A percentile compares a stretch with the other conserved stretches of the same genome.
These are phyloP conservation scores for Pseudogymnoascus sp. DNA, from an alignment of 2,329 filamentous ascomycete genomes.

Conservation along the genomic window DNA sequence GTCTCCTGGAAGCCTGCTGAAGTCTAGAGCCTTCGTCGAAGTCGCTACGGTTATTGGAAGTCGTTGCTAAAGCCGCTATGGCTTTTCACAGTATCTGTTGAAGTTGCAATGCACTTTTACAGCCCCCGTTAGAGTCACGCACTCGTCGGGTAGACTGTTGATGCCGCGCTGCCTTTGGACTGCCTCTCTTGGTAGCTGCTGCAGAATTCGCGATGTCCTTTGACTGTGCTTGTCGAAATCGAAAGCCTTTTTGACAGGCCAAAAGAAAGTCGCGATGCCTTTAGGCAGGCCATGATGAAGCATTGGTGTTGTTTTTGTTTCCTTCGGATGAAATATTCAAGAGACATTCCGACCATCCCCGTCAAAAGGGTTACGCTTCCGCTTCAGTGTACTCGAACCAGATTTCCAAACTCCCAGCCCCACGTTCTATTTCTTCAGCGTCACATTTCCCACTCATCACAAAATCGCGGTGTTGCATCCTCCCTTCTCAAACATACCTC, in stretches of 20 bases:
- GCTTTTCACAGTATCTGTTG: background rate
- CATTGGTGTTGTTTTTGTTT: no score
- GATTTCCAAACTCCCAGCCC: background rate
- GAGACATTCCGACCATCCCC: background rate
- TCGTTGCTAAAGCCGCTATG: background rate
- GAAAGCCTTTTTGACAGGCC: background rate
- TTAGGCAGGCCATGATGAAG: no score
- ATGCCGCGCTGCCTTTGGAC: background rate
- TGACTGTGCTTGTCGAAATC: background rate
- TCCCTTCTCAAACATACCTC: background rate
- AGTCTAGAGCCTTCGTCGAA: background rate
- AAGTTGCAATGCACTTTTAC: background rate
- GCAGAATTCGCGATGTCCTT: background rate
- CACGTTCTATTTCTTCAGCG: background rate
- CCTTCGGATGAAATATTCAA: background rate
- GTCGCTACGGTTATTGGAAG: background rate
- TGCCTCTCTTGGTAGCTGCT: background rate
- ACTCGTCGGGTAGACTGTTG: background rate
- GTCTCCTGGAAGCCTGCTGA: no score
- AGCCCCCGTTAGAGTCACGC: background rate
- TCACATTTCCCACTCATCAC: background rate
- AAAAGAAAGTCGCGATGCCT: background rate
- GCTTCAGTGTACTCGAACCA: background rate
- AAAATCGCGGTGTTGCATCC: background rate
- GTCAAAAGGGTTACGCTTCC: background rate